A percentile compares a stretch with the other conserved stretches of the same genome.
These are phyloP conservation scores for Tricholoma saponaceum DNA, from an alignment of 768 basidiomycete genomes.

Conservation along the genomic window DNA sequence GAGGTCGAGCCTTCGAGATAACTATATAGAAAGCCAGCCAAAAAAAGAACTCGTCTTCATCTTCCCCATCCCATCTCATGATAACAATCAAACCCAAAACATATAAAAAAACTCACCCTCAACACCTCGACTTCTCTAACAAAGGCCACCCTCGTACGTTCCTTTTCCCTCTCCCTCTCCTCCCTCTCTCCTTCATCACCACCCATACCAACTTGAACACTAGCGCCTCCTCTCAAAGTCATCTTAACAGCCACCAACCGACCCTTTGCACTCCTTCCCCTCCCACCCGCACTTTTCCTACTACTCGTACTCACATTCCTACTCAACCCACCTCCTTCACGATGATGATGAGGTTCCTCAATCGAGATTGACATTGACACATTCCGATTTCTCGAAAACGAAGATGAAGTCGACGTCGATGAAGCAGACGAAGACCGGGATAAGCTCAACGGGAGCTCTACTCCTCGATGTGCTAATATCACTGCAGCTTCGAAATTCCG, in stretches of 20 bases:
- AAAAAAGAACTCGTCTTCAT: neutral
- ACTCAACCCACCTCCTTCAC: neutral
- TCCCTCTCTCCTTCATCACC: constrained; percentile 20
- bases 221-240: constrained; percentile 33
- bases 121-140: constrained; percentile 82
- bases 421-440: constrained; percentile 14
- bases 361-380: constrained; percentile 7
- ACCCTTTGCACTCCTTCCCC: constrained; percentile 2
- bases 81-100: too few species aligned
- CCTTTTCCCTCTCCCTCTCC: constrained; percentile 48
- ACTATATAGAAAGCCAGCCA: too few species aligned
- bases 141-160: constrained; percentile 73
- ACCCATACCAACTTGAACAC: constrained; percentile 24
- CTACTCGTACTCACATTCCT: neutral
- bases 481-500: neutral
- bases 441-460: neutral
- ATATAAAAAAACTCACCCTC: constrained; percentile 43
- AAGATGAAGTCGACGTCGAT: neutral
- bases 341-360: neutral
- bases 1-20: neutral
- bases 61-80: neutral
- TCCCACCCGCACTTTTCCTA: neutral
- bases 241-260: constrained; percentile 44
- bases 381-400: neutral
- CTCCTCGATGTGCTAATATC: neutral